phyloP scores from a whole-genome alignment of 345 rosid genomes.

The Hevea brasiliensis region DNA sequence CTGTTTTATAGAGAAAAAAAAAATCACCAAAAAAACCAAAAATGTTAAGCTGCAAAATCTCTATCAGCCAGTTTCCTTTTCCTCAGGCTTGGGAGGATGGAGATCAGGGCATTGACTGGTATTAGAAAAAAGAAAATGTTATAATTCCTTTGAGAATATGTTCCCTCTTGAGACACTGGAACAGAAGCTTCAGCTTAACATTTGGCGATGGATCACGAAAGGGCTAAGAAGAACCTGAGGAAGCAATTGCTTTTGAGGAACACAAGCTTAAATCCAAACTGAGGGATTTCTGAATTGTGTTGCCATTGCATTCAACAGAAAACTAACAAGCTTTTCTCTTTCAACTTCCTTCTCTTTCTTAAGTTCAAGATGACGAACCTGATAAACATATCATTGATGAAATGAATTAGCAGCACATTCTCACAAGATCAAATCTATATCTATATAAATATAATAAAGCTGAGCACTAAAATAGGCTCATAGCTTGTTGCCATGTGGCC shows the following conservation, averaged over 20 bases:
- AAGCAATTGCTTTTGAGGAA: neutral
- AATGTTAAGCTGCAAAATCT: too few species aligned
- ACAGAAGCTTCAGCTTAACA: neutral
- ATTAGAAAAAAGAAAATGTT: too few species aligned
- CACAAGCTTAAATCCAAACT: slow-evolving; percentile 54
- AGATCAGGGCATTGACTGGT: too few species aligned
- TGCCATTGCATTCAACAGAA: slow-evolving; percentile 66
- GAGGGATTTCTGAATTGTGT: slow-evolving; percentile 71
- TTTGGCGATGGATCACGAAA: neutral
- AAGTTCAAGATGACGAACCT: slow-evolving; percentile 84
- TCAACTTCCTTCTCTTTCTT: slow-evolving; percentile 77
- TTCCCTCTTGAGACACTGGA: neutral
- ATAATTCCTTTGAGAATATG: too few species aligned
- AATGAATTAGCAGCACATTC: slow-evolving; percentile 1
- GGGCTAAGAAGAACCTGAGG: neutral
- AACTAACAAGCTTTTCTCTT: slow-evolving; percentile 64
- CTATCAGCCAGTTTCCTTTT: too few species aligned
- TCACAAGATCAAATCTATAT: neutral
- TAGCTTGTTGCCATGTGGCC: too few species aligned
- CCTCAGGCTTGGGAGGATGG: too few species aligned
- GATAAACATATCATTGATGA: slow-evolving; percentile 7
- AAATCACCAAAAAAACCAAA: too few species aligned
- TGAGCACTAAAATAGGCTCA: too few species aligned
- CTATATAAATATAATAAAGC: too few species aligned
- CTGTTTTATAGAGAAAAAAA: too few species aligned